phyloP scores from a whole-genome alignment of 1,284 basidiomycete species.

The Trichosporon inkin region DNA sequence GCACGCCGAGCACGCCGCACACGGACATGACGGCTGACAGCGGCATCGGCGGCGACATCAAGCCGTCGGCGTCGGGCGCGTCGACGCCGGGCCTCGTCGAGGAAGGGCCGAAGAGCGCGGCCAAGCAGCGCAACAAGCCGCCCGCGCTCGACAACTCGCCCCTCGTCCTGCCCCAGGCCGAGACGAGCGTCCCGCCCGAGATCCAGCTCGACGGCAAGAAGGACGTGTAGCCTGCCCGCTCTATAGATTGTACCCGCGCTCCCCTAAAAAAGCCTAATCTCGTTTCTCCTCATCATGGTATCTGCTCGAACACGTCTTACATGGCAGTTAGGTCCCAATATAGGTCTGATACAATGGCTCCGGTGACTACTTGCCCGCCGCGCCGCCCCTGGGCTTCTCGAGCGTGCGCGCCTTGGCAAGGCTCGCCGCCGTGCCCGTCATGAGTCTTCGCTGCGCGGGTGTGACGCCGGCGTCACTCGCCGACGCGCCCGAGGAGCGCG shows the following conservation, averaged over 20 bases:
- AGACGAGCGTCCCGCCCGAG: constrained; percentile 16
- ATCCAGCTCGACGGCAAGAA: constrained; percentile 9
- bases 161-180: constrained; percentile 33
- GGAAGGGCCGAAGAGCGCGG: neutral
- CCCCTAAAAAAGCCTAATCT: neutral
- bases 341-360: too few species aligned
- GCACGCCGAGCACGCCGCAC: constrained; percentile 15
- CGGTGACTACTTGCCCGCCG: too few species aligned
- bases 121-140: neutral
- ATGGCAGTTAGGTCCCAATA: too few species aligned
- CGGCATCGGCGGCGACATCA: neutral
- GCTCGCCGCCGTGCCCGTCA: constrained; percentile 12
- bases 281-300: too few species aligned
- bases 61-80: neutral
- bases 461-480: neutral
- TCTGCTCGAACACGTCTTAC: too few species aligned
- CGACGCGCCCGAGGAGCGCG: neutral
- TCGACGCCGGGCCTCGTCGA: constrained; percentile 1
- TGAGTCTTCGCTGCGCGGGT: neutral
- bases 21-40: constrained; percentile 14
- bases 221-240: neutral
- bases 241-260: neutral
- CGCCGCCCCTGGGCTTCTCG: neutral
- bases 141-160: constrained; percentile 34
- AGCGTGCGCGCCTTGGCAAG: constrained; percentile 3